Evolutionary conservation across 2,329 filamentous ascomycete genomes (phyloP).

Genomic region (Colletotrichum echinochloae): DNA sequence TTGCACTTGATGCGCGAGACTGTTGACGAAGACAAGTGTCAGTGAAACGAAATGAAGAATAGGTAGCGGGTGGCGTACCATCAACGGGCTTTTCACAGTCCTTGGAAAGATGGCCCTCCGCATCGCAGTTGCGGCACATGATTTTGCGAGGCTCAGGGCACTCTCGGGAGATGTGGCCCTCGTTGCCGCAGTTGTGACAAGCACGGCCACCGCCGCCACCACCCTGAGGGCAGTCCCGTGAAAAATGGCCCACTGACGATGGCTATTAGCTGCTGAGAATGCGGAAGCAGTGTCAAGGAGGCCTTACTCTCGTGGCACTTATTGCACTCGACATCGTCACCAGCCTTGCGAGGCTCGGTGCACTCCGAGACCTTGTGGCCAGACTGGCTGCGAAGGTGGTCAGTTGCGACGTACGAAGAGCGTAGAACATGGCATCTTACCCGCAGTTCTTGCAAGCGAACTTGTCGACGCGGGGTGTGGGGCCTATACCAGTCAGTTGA

Average conservation of each 20-base stretch:
- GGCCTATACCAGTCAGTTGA: conserved; percentile 54
- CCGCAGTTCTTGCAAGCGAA: conserved; percentile 78
- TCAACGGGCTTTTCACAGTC: conserved; percentile 73
- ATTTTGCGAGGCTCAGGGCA: conserved; percentile 62
- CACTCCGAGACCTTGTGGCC: conserved; percentile 66
- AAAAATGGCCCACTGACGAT: conserved; percentile 68
- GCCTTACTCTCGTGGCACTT: conserved; percentile 71
- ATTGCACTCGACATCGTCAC: conserved; percentile 71
- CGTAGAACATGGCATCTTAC: conserved; percentile 46
- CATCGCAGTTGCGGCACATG: conserved; percentile 71
- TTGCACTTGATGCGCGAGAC: conserved; percentile 68
- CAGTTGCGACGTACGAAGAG: conserved; percentile 14
- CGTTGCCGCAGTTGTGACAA: conserved; percentile 73
- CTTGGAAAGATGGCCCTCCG: conserved; percentile 69
- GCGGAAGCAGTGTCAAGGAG: not conserved
- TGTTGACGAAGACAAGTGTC: conserved; percentile 44
- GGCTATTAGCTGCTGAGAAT: conserved; percentile 1
- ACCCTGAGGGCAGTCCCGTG: conserved; percentile 74
- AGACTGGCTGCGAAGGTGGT: conserved; percentile 53
- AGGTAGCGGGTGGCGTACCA: conserved; percentile 51
- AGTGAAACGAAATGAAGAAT: conserved; percentile 35
- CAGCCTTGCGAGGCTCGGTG: conserved; percentile 69
- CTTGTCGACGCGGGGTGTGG: conserved; percentile 70
- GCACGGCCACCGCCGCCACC: conserved; percentile 64
- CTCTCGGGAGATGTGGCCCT: conserved; percentile 68